These are phyloP conservation scores for Beauveria sp. DNA, from an alignment of 2,329 filamentous ascomycete genomes.

Conservation along the genomic window DNA sequence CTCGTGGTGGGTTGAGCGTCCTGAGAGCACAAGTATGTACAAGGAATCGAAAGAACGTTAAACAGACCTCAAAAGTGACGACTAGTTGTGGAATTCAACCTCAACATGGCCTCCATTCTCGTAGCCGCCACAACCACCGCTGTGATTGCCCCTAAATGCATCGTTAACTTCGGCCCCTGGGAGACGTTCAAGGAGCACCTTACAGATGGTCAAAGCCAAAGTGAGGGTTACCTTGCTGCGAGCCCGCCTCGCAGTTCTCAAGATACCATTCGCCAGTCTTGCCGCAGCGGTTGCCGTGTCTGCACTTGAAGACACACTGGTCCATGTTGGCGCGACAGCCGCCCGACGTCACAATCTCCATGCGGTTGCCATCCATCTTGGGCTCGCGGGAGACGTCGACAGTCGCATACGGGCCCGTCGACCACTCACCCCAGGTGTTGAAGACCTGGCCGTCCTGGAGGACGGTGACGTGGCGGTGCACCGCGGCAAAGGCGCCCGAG, in stretches of 20 bases:
- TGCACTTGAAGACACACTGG: slow-evolving; percentile 36
- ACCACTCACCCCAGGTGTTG: slow-evolving; percentile 39
- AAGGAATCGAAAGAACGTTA: not conserved
- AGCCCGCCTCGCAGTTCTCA: slow-evolving; percentile 23
- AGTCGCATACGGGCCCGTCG: slow-evolving; percentile 28
- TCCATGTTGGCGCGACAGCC: slow-evolving; percentile 34
- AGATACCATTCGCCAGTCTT: slow-evolving; percentile 28
- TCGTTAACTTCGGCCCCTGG: not conserved
- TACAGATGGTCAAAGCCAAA: slow-evolving; percentile 15
- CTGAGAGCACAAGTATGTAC: not conserved
- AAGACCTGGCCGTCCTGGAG: slow-evolving; percentile 30
- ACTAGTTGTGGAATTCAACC: not conserved
- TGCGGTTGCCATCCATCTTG: slow-evolving; percentile 35
- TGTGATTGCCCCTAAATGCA: slow-evolving; percentile 14
- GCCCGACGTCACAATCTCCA: slow-evolving; percentile 25
- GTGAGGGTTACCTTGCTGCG: slow-evolving; percentile 20
- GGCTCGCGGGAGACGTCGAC: slow-evolving; percentile 36
- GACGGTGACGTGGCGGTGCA: slow-evolving; percentile 24
- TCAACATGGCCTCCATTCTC: slow-evolving; percentile 16
- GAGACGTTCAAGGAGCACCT: no score
- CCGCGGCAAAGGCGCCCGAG: slow-evolving; percentile 32
- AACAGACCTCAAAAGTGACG: not conserved
- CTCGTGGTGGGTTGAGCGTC: not conserved
- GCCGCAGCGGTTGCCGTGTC: slow-evolving; percentile 25
- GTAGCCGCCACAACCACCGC: slow-evolving; percentile 24